Evolutionary conservation across 2,329 filamentous ascomycete genomes (phyloP), one percentile per base, ranked within the genome.

Genomic region (Aquanectria penicillioides): DNA sequence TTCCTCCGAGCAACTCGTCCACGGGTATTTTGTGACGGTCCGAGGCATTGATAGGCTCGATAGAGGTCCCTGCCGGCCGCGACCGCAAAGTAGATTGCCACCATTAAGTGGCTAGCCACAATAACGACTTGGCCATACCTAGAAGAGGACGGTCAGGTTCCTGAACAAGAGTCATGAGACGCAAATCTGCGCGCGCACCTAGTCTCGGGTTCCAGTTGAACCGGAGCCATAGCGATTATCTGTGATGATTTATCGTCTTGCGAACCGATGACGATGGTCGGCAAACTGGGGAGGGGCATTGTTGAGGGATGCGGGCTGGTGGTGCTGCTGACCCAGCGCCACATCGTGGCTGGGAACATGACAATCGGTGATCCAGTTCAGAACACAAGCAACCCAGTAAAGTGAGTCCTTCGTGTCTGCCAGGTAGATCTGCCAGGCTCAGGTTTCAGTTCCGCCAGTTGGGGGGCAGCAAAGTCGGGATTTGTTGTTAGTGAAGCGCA

Each of bases 11-110:
- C 60, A 38, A 72, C 57, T 29, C 75, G 71, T 53, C 69, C 63
- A 44, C 75, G 67, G 25, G 75, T 77, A n/a, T 71, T 70, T 58
- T 76, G 74, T 4, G 75, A 71, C 9, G 75, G 74, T 15, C 71
- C 69, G 28, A 77, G 65, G 25, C 64, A 51, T 7, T 52, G 64
- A 51, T 70, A 69, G 7, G 69, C 67, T 28, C 53, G 59, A 51
- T 65, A 62, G 36, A 73, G 65, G 59, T 68, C 63, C 31, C 63
- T 59, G 11, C 38, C 62, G 22, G 70, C 67, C 50, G 61, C 53
- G 26, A 64, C 49, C 18, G 58, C 61, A 13, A 71, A 50, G 46
- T 55, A 64, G 25, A 55, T 49, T 5, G 64, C 54, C 22, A 59
- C 48, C 5, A 64, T 7, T 11, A 62, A 44, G 48, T 73, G 70